Evolutionary conservation across 1,139 yeast genomes (phyloP), one percentile per base, ranked within the genome.

Genomic region (Yamadazyma atmosphaerica): DNA sequence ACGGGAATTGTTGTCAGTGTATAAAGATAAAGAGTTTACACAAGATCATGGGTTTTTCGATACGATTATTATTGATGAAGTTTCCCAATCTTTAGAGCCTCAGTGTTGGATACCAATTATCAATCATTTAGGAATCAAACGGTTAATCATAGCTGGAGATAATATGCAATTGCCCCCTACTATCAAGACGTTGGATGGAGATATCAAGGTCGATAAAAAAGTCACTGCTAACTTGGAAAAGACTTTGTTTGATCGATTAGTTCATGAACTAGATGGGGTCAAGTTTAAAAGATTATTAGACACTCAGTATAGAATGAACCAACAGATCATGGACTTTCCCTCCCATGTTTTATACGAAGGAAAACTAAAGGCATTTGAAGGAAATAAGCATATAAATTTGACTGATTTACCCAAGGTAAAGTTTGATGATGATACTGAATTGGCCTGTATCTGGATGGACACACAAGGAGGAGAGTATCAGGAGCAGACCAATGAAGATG

Each of bases 101-200:
- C 96, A 92, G 52, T 89, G 97, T 55, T 90, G 98, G 98, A 88
- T 92, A 22, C 98, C 98, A 0, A 47, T 92, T n/a, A 68, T 87
- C 12, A 75, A 74, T 35, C 87, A 84, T 50, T 66, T 77, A 27
- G 71, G 78, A 4, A 76, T 82, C 27, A 73, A 74, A 29, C 72
- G 81, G 42, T 59, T 90, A 22, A 78, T 90, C 1, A 74, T 85
- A 21, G 94, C 95, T 0, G 95, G 95, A 37, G 98, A 90, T 56
- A 86, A 88, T 55, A 79, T 82, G 66, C 97, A 90, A 59, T 65
- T 90, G 26, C 90, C 97, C 1, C 90, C 95, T 4, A 83, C 90
- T 0, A 72, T 85, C 5, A 83, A 83, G 41, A 59, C 67, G 40
- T 65, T 53, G 23, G 64, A 61, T 31, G 62, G 63, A 24, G 54